A percentile compares a stretch with the other conserved stretches of the same genome.
Evolutionary conservation across 2,329 filamentous ascomycete genomes (phyloP).

Genomic region (Aureobasidium pullulans): DNA sequence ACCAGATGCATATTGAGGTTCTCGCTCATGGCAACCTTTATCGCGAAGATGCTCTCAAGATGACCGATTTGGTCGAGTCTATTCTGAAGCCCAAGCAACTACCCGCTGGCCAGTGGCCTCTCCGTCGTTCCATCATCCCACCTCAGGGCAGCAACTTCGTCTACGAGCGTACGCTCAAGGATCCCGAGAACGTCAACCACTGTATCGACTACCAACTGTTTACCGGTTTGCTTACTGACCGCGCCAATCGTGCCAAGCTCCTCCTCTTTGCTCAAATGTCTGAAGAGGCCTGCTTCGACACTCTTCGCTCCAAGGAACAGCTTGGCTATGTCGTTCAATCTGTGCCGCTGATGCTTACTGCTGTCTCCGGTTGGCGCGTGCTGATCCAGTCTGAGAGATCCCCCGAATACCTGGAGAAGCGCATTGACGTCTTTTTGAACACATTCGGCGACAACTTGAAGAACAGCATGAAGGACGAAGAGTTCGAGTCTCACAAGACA

Average conservation of each 20-base stretch:
- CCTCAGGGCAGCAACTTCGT: conserved; percentile 75
- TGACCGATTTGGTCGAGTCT: conserved; percentile 75
- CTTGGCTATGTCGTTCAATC: conserved; percentile 95
- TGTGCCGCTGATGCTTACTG: conserved; percentile 65
- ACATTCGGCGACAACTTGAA: conserved; percentile 59
- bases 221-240: conserved; percentile 47
- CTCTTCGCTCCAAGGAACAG: conserved; percentile 92
- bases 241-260: conserved; percentile 64
- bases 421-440: conserved; percentile 78
- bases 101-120: conserved; percentile 70
- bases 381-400: conserved; percentile 89
- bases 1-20: conserved; percentile 80
- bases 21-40: conserved; percentile 88
- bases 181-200: conserved; percentile 71
- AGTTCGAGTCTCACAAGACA: conserved; percentile 86
- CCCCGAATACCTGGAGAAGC: conserved; percentile 72
- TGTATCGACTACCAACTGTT: conserved; percentile 44
- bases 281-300: conserved; percentile 89
- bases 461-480: conserved; percentile 64
- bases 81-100: conserved; percentile 67
- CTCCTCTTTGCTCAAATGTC: conserved; percentile 82
- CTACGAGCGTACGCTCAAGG: conserved; percentile 72
- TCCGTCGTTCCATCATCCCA: conserved; percentile 68
- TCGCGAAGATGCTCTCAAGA: conserved; percentile 81
- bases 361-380: conserved; percentile 70